Percentiles rank a stretch among this genome's conserved stretches.
phyloP scores from a whole-genome alignment of 345 rosid species.

The Syzygium jambos region DNA sequence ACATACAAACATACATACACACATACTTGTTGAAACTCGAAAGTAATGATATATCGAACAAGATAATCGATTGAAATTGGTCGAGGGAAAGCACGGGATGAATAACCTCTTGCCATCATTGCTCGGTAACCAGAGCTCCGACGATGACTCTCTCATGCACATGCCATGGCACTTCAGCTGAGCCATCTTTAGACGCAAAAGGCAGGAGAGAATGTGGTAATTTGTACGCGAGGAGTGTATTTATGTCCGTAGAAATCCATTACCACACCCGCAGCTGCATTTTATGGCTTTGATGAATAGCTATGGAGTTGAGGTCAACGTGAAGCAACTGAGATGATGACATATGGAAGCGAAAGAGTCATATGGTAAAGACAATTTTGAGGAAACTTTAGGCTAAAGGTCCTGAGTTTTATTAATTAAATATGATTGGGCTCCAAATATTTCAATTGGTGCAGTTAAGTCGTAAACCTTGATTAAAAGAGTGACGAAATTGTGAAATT shows the following conservation, averaged over 20 bases:
- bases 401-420: background rate
- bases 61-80: background rate
- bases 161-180: constrained; percentile 27
- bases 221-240: background rate
- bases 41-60: background rate
- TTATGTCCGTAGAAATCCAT: background rate
- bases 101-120: constrained; percentile 31
- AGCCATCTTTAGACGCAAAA: constrained; percentile 12
- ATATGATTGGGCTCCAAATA: background rate
- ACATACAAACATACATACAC: background rate
- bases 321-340: background rate
- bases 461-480: no score
- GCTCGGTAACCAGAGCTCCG: constrained; percentile 25
- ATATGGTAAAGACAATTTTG: background rate
- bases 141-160: constrained; percentile 21
- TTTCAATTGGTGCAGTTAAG: no score
- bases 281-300: background rate
- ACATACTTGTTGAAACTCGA: background rate
- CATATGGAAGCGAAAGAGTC: background rate
- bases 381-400: background rate
- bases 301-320: background rate
- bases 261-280: background rate
- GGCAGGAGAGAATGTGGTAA: background rate
- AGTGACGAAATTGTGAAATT: no score
- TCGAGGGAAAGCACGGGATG: background rate